phyloP scores from a whole-genome alignment of 2,329 filamentous ascomycete genomes.

The Xylariaceae sp. region DNA sequence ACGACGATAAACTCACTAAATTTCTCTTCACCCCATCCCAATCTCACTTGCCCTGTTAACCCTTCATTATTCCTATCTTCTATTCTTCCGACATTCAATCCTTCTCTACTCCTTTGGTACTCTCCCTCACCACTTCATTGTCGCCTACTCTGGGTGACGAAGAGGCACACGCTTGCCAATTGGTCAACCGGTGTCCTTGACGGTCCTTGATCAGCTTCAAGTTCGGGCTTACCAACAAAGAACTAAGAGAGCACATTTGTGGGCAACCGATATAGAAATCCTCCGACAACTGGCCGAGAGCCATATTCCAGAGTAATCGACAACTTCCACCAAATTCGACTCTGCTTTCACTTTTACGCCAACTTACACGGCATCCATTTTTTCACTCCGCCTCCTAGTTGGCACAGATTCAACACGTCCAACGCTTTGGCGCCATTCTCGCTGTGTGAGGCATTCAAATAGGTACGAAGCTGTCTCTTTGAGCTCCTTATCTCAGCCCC shows the following conservation, averaged over 20 bases:
- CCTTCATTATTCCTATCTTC: conserved; percentile 1
- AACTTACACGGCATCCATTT: background rate
- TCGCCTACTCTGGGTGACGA: conserved; percentile 3
- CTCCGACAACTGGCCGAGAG: conserved; percentile 19
- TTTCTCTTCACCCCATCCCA: conserved; percentile 38
- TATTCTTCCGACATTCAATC: background rate
- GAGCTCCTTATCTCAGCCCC: background rate
- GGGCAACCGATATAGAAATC: background rate
- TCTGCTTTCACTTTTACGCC: background rate
- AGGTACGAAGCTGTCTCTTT: conserved; percentile 12
- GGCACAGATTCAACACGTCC: conserved; percentile 20
- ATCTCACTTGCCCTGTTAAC: conserved; percentile 12
- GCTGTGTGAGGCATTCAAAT: conserved; percentile 1
- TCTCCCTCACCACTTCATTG: conserved; percentile 3
- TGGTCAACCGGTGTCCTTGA: conserved; percentile 13
- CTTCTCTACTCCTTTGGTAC: background rate
- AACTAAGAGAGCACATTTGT: too few relatives aligned
- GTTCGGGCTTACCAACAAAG: conserved; percentile 10
- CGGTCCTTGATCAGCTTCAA: too few relatives aligned
- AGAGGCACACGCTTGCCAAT: conserved; percentile 12
- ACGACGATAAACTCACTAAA: conserved; percentile 32
- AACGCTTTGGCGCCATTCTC: background rate
- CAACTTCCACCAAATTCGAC: background rate
- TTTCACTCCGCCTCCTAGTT: background rate
- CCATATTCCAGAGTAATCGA: background rate